These are phyloP conservation scores for Rhododendron ovatum DNA, from an alignment of 148 eudicot species.

Conservation along the genomic window DNA sequence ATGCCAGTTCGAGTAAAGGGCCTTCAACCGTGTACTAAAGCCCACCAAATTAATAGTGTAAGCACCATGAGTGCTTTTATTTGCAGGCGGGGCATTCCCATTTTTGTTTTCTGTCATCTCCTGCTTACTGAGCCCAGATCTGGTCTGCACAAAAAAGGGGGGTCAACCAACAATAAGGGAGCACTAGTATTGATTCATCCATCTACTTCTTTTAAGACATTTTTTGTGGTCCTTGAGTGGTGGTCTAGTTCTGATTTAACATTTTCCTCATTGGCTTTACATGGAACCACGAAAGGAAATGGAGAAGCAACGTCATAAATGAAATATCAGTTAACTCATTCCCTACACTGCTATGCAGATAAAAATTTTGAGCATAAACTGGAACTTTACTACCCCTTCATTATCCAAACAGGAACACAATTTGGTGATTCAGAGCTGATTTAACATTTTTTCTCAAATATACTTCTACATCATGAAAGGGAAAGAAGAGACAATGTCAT, in stretches of 20 bases:
- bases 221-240: neutral
- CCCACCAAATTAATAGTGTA: slow-evolving; percentile 52
- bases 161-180: neutral
- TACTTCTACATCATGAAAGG: neutral
- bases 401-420: neutral
- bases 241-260: neutral
- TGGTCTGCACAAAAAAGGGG: slow-evolving; percentile 3
- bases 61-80: slow-evolving; percentile 17
- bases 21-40: slow-evolving; percentile 48
- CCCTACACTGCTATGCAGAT: no score
- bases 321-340: no score
- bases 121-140: neutral
- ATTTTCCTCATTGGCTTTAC: no score
- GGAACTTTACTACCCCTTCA: no score
- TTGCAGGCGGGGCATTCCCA: slow-evolving; percentile 27
- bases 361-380: no score
- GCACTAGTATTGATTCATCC: neutral
- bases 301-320: no score
- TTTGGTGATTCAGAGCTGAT: neutral
- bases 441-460: neutral
- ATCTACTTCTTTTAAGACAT: neutral
- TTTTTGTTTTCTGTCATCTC: slow-evolving; percentile 33
- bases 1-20: slow-evolving; percentile 59
- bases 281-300: no score
- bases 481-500: no score